These are phyloP conservation scores for Sinapis alba DNA, from an alignment of 441 rosid genomes.

Conservation along the genomic window DNA sequence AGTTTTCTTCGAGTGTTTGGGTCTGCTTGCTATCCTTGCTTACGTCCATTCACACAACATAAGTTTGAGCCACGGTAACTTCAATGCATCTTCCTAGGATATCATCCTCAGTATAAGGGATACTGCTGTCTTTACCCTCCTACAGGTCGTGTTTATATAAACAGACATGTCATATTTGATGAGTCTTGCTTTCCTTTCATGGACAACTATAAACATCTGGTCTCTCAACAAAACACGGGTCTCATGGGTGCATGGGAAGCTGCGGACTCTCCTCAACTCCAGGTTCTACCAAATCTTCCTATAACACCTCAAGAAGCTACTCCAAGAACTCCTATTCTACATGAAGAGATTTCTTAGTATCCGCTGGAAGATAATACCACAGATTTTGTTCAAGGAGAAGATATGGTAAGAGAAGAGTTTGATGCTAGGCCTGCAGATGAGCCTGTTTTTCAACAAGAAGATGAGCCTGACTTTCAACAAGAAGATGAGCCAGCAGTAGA, in stretches of 20 bases:
- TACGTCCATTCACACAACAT: not conserved
- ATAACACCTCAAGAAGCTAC: no score
- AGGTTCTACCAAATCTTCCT: not conserved
- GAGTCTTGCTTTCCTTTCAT: not conserved
- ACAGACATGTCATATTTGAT: not conserved
- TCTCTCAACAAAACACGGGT: not conserved
- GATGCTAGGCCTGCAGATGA: no score
- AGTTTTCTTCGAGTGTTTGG: not conserved
- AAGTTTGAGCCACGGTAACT: not conserved
- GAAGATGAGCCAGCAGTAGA: no score
- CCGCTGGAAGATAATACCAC: no score
- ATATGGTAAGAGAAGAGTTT: no score
- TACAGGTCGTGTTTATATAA: not conserved
- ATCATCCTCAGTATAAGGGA: not conserved
- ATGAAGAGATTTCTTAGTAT: no score
- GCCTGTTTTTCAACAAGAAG: no score
- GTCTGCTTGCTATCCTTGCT: not conserved
- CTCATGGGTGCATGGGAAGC: not conserved
- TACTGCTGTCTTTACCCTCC: not conserved
- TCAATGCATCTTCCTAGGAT: not conserved
- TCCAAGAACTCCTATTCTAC: no score
- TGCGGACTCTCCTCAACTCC: not conserved
- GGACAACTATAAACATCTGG: not conserved
- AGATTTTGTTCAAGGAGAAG: no score
- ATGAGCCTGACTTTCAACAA: no score